Conservation (phyloP, 148 eudicot genomes). For the Vaccinium macrocarpon region DNA sequence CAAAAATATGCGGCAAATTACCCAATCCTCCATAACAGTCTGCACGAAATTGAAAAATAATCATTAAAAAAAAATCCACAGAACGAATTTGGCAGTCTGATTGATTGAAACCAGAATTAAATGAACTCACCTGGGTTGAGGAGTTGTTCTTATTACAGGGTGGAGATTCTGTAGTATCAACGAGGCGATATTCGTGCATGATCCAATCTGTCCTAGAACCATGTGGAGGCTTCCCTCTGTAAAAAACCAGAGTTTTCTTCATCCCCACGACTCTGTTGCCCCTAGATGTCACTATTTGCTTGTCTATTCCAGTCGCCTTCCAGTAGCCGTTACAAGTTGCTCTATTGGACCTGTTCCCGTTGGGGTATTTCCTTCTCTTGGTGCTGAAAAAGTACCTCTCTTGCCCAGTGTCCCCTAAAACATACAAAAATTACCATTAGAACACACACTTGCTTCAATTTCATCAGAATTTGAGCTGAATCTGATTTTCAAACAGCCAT, state of each 20-base stretch:
- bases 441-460: not conserved
- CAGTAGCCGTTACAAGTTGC: conserved; percentile 87
- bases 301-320: conserved; percentile 93
- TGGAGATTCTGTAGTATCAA: conserved; percentile 6
- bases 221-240: conserved; percentile 83
- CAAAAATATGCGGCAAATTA: conserved; percentile 76
- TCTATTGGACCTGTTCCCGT: conserved; percentile 88
- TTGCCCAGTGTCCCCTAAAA: conserved; percentile 56
- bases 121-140: conserved; percentile 29
- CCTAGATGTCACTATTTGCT: conserved; percentile 41
- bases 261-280: conserved; percentile 55
- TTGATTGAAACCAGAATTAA: not conserved
- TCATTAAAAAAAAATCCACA: not conserved
- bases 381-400: conserved; percentile 95
- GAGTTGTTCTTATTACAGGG: conserved; percentile 11
- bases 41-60: conserved; percentile 5
- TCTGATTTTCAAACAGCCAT: not conserved
- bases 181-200: conserved; percentile 91
- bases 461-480: not conserved
- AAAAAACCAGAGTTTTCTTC: conserved; percentile 93
- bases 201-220: conserved; percentile 89
- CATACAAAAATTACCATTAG: not conserved
- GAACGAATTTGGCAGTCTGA: not conserved
- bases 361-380: conserved; percentile 85
- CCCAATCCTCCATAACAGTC: conserved; percentile 56